These are phyloP conservation scores for Ilyonectria destructans DNA, from an alignment of 2,329 filamentous ascomycete genomes.

Conservation along the genomic window DNA sequence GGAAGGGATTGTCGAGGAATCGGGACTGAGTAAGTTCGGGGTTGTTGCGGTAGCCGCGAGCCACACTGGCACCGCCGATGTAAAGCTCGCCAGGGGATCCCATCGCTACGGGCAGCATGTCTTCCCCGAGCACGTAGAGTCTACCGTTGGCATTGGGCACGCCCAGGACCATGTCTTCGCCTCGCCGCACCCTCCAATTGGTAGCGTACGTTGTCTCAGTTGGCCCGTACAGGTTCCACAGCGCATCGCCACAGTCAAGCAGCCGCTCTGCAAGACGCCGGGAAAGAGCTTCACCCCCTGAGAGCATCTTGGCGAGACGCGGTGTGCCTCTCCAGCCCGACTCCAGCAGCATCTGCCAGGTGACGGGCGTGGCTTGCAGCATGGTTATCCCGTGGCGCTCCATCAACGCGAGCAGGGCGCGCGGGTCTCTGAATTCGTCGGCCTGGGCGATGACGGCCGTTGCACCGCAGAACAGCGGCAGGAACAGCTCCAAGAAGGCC, in stretches of 20 bases:
- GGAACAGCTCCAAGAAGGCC: neutral
- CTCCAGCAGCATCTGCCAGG: slow-evolving; percentile 1
- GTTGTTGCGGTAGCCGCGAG: neutral
- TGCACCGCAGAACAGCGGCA: neutral
- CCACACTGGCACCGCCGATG: neutral
- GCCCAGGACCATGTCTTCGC: neutral
- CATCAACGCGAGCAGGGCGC: neutral
- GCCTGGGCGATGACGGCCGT: neutral
- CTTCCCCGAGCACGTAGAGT: neutral
- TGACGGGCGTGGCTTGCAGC: neutral
- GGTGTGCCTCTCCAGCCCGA: neutral
- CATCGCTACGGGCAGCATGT: neutral
- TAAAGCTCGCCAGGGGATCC: neutral
- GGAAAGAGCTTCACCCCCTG: neutral
- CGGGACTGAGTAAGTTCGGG: neutral
- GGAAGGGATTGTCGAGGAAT: slow-evolving; percentile 1
- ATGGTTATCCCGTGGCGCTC: neutral
- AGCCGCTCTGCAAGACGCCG: neutral
- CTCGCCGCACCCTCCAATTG: neutral
- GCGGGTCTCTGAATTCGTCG: neutral
- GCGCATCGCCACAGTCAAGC: neutral
- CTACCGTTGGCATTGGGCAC: neutral
- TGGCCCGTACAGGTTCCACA: neutral
- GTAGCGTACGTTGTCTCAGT: neutral
- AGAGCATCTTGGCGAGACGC: neutral